Conservation (phyloP, 1,284 basidiomycete genomes). For the Leccinum olivaceoglutinosum region DNA sequence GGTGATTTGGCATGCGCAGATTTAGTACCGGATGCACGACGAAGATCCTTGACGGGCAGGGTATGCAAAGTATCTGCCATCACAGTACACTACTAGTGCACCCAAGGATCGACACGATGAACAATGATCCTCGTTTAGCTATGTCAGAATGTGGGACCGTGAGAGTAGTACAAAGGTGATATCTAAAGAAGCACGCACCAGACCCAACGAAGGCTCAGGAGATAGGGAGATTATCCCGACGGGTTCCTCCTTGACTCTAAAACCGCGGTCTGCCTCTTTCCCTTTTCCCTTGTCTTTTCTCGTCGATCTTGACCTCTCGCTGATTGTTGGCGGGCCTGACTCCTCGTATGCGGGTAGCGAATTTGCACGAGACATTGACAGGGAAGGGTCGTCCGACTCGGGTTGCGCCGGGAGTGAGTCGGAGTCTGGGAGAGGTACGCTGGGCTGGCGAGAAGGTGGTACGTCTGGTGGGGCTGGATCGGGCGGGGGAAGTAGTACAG, state of each 20-base stretch:
- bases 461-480: constrained; percentile 35
- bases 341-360: constrained; percentile 50
- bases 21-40: background rate
- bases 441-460: constrained; percentile 32
- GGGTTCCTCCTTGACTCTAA: constrained; percentile 70
- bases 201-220: constrained; percentile 40
- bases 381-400: constrained; percentile 46
- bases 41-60: background rate
- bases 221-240: constrained; percentile 41
- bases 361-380: constrained; percentile 51
- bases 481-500: constrained; percentile 29
- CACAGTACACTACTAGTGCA: constrained; percentile 76
- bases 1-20: constrained; percentile 18
- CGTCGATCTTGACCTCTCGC: constrained; percentile 32
- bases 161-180: constrained; percentile 11
- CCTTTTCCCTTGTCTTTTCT: constrained; percentile 58
- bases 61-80: background rate
- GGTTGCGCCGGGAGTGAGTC: constrained; percentile 39
- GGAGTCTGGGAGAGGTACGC: constrained; percentile 34
- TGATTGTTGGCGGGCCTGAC: constrained; percentile 23
- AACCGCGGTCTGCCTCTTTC: constrained; percentile 52
- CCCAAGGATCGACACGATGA: constrained; percentile 84
- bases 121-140: constrained; percentile 93
- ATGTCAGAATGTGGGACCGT: constrained; percentile 18
- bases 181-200: constrained; percentile 34